These are phyloP conservation scores for Ilyonectria robusta DNA, from an alignment of 2,329 filamentous ascomycete species.

Conservation along the genomic window DNA sequence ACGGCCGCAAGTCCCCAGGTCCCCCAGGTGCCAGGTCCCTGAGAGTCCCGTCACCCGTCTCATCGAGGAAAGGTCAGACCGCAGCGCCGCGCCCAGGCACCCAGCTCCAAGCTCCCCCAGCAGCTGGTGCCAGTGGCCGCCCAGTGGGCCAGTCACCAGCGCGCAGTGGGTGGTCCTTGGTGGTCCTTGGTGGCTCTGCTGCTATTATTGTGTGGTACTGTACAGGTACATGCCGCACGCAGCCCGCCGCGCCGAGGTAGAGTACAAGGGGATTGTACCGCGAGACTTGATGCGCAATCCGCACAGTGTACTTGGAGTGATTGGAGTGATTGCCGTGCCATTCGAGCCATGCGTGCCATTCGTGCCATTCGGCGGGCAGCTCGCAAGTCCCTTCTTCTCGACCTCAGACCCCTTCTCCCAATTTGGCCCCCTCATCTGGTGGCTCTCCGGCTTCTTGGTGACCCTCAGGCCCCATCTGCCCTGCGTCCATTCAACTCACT, in stretches of 20 bases:
- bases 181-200: constrained; percentile 42
- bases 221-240: constrained; percentile 54
- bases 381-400: constrained; percentile 45
- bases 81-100: constrained; percentile 38
- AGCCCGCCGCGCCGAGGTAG: constrained; percentile 53
- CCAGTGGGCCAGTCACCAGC: constrained; percentile 38
- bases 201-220: constrained; percentile 55
- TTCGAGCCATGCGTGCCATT: constrained; percentile 6
- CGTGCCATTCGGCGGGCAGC: constrained; percentile 19
- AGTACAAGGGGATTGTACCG: constrained; percentile 55
- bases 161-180: constrained; percentile 37
- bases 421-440: constrained; percentile 16
- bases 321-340: constrained; percentile 36
- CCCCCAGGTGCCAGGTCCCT: constrained; percentile 14
- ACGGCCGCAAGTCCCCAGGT: constrained; percentile 6
- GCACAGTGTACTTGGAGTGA: constrained; percentile 55
- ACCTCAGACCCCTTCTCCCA: constrained; percentile 16
- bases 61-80: constrained; percentile 36
- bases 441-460: background rate
- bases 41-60: constrained; percentile 15
- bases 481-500: constrained; percentile 25
- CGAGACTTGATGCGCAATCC: constrained; percentile 25
- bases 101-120: constrained; percentile 40
- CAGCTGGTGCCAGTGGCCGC: constrained; percentile 37
- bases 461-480: constrained; percentile 16